Evolutionary conservation across 306 rosid genomes (phyloP).

Genomic region (Begonia peltatifolia): DNA sequence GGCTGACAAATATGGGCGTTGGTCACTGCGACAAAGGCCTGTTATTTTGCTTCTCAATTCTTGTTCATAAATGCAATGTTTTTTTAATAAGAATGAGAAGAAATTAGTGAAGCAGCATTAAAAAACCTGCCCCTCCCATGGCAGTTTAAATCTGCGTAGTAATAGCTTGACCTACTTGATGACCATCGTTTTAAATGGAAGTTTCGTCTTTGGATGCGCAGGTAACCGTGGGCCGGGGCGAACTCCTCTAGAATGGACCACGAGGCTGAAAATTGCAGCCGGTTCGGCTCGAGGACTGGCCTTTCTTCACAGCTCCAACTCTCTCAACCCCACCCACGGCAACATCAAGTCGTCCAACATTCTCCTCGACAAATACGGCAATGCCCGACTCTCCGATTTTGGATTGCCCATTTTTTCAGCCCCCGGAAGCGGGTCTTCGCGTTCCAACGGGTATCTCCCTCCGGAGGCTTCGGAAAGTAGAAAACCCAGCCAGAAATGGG

Average conservation of each 20-base stretch:
- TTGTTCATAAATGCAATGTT: too few species aligned
- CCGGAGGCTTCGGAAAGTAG: slow-evolving; percentile 54
- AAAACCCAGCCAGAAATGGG: slow-evolving; percentile 47
- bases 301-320: slow-evolving; percentile 55
- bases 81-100: too few species aligned
- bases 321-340: slow-evolving; percentile 55
- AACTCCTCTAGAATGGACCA: slow-evolving; percentile 83
- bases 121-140: too few species aligned
- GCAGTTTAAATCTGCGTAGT: too few species aligned
- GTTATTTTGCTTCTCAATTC: too few species aligned
- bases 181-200: too few species aligned
- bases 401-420: slow-evolving; percentile 44
- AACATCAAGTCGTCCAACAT: slow-evolving; percentile 78
- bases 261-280: slow-evolving; percentile 64
- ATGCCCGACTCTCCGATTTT: slow-evolving; percentile 54
- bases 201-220: slow-evolving; percentile 6
- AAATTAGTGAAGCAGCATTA: too few species aligned
- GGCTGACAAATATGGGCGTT: too few species aligned
- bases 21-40: too few species aligned
- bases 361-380: slow-evolving; percentile 45
- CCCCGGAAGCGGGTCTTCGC: slow-evolving; percentile 11
- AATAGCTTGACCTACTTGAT: too few species aligned
- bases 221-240: slow-evolving; percentile 93
- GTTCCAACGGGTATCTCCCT: slow-evolving; percentile 65
- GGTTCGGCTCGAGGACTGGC: slow-evolving; percentile 71